phyloP scores from a whole-genome alignment of 352 stramenopile species.

The Phytopythium delawarense region DNA sequence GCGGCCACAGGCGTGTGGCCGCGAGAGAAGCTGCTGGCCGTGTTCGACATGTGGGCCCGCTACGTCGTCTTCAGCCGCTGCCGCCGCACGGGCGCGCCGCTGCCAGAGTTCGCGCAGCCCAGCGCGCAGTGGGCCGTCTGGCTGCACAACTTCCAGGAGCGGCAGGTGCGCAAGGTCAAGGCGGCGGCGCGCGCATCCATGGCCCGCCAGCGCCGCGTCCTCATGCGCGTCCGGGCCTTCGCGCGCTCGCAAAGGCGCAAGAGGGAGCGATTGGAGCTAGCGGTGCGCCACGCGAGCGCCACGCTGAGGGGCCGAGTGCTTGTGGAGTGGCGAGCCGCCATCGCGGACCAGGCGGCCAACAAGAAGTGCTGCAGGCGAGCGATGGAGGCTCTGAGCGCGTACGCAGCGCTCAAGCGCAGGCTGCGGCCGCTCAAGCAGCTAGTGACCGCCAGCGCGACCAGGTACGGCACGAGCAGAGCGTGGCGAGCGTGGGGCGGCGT shows the following conservation, averaged over 20 bases:
- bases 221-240: constrained; percentile 30
- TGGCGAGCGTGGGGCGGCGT: constrained; percentile 50
- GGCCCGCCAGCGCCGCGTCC: constrained; percentile 44
- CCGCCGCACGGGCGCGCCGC: constrained; percentile 36
- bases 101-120: constrained; percentile 37
- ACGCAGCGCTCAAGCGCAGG: constrained; percentile 27
- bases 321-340: constrained; percentile 41
- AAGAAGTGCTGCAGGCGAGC: constrained; percentile 41
- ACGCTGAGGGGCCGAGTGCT: constrained; percentile 18
- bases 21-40: constrained; percentile 50
- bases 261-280: neutral
- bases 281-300: neutral
- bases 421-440: constrained; percentile 35
- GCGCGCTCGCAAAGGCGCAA: constrained; percentile 8
- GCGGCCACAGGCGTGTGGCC: constrained; percentile 42
- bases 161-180: constrained; percentile 70
- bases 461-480: constrained; percentile 19
- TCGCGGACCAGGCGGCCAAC: constrained; percentile 30
- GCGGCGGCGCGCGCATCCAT: constrained; percentile 44
- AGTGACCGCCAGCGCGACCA: constrained; percentile 12
- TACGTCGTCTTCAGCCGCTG: constrained; percentile 53
- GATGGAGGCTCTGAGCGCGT: constrained; percentile 23
- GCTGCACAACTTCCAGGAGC: constrained; percentile 73
- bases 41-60: constrained; percentile 68
- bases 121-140: constrained; percentile 70